Base-by-base conservation (phyloP, 257 asterid species). In the Rauvolfia tetraphylla region DNA sequence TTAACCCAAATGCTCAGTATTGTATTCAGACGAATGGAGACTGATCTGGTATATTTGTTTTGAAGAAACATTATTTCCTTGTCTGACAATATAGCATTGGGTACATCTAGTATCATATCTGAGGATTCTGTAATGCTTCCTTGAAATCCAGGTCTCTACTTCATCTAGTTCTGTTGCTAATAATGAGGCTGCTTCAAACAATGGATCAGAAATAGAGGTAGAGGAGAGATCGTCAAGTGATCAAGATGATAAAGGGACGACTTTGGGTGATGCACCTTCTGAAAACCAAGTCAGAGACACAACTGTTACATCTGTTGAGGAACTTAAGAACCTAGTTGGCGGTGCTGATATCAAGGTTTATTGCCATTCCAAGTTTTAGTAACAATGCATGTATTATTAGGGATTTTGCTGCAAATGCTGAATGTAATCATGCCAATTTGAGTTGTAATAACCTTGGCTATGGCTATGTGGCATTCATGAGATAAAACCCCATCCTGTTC, bases 341-440 rank as follows among this genome's bases (percentile, higher is more conserved):
- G 95, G 97, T 78, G 86, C 95, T 80, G 98, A 93, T 85, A 91
- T 95, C 83, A 95, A 93, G 98, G 99, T 95, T 77, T 38, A 54
- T 39, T 73, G 39, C 34, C 68, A 57, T 81, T 72, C 74, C 34
- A 46, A 49, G 74, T 75, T 81, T 36, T 54, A 63, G 65, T 76
- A 70, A 61, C 33, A 75, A 74, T 65, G 4, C 75, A 33, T 57
- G 17, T 66, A 74, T 49, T 12, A 27, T 81, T 79, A n/a, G 59
- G 51, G 59, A 63, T 42, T n/a, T 58, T 15, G 5, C 63, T 59
- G 29, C 27, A 44, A 46, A 41, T 41, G 4, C 46, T 8, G 8
- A 41, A 8, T 41, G 13, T 14, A 53, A 7, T 59, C 23, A 20
- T 76, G 57, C 42, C 15, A 46, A 44, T 53, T 69, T 70, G 33